Evolutionary conservation across 2,329 filamentous ascomycete genomes (phyloP), one percentile per base, ranked within the genome.

Genomic region (Dendrostoma leiphaemia): DNA sequence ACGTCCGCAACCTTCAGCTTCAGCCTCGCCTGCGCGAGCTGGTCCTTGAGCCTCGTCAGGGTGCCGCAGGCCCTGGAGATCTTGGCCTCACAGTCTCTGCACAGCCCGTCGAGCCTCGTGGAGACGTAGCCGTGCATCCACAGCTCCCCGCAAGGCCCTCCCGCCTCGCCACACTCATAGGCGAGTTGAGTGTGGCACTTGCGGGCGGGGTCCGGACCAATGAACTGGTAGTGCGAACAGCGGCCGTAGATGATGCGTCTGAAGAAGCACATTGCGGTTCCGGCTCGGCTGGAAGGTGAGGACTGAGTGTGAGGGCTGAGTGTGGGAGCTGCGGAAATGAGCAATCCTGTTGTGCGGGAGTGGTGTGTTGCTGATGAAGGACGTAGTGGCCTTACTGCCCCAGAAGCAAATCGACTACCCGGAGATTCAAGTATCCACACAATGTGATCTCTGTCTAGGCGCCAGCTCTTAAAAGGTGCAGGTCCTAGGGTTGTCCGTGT

Each of bases 231-330:
- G 51, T 64, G 63, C 24, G 31, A 49, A 53, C 62, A 63, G 48
- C 28, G 3, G n/a, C 3, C 19, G 45, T 60, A 61, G 38, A 62
- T 26, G 47, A 62, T 48, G 44, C 62, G 60, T 5, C 47, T 34
- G 54, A 64, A 59, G 53, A 57, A 57, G 34, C 63, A 64, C 62
- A 64, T 64, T 3, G 17, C 46, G 13, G 10, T 9, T 26, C 19
- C 46, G 13, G 10, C 12, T 26, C 31, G n/a, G 9, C 13, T 29
- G 40, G 17, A 3, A 8, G 15, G 28, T 21, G 24, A 17, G 19
- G 15, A 26, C 23, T 28, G 12, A 32, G 43, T 21, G 15, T 23
- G 24, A 21, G 29, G 17, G 32, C 31, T 6, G 23, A 60, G 10
- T 8, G 61, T 19, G 9, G 28, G 46, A 29, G 57, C n/a, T n/a